Evolutionary conservation across 768 basidiomycete genomes (phyloP).

Genomic region (Rhodotorula toruloides): DNA sequence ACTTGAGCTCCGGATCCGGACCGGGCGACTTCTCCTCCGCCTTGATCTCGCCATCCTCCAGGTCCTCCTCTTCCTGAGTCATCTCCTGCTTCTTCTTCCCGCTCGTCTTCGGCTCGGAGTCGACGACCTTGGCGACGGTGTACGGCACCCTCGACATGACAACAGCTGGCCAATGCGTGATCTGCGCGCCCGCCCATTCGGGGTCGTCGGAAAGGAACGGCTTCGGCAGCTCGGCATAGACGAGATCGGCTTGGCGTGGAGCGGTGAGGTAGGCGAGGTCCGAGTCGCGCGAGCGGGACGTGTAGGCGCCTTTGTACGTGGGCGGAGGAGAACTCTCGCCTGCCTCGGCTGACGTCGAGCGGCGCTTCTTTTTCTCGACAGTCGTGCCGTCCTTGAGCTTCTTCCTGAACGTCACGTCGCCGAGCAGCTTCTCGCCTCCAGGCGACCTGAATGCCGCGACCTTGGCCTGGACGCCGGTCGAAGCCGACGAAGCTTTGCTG

Average conservation of each 20-base stretch:
- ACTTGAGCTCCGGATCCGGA: no score
- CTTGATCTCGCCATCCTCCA: not conserved
- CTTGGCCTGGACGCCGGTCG: no score
- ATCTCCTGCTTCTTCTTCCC: not conserved
- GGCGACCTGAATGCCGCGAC: no score
- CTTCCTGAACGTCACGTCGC: not conserved
- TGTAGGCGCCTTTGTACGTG: slow-evolving; percentile 22
- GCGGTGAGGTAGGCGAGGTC: slow-evolving; percentile 7
- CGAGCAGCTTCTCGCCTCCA: not conserved
- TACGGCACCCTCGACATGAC: slow-evolving; percentile 59
- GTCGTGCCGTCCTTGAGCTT: not conserved
- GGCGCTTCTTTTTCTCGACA: slow-evolving; percentile 5
- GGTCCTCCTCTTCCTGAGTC: not conserved
- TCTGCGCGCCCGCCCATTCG: slow-evolving; percentile 49
- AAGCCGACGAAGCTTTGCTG: no score
- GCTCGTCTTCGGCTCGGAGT: not conserved
- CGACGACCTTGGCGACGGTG: slow-evolving; percentile 45
- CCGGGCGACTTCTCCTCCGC: not conserved
- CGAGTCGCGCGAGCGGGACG: slow-evolving; percentile 13
- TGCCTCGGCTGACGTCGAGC: no score
- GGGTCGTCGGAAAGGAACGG: slow-evolving; percentile 52
- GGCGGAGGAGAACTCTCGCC: not conserved
- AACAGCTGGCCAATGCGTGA: slow-evolving; percentile 69
- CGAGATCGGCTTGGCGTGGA: slow-evolving; percentile 61
- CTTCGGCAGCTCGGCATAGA: slow-evolving; percentile 61